A percentile compares a stretch with the other conserved stretches of the same genome.
Conservation (phyloP, 2,329 filamentous ascomycete genomes). For the Claviceps lovelessii region DNA sequence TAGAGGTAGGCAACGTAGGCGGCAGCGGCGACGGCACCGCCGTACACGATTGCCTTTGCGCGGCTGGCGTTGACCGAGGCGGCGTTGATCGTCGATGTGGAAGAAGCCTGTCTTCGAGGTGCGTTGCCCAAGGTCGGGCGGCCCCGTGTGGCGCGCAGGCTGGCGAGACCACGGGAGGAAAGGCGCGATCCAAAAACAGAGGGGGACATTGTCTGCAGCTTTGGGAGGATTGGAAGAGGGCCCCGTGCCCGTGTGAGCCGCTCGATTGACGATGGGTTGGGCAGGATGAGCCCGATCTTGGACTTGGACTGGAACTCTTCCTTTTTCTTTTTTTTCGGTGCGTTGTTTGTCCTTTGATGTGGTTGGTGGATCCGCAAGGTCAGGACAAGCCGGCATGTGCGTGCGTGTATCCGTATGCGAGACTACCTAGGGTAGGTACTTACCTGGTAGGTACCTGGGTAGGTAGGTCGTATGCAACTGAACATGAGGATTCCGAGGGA, state of each 20-base stretch:
- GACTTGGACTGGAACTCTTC: neutral
- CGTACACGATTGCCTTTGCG: slow-evolving; percentile 25
- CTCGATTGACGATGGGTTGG: slow-evolving; percentile 4
- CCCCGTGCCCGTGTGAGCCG: slow-evolving; percentile 6
- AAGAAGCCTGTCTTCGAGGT: slow-evolving; percentile 18
- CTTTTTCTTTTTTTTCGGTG: neutral
- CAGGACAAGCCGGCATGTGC: neutral
- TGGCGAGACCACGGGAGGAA: slow-evolving; percentile 6
- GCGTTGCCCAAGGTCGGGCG: slow-evolving; percentile 6
- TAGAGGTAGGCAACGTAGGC: slow-evolving; percentile 47
- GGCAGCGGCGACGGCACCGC: slow-evolving; percentile 26
- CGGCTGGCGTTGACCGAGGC: slow-evolving; percentile 16
- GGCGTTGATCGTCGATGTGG: slow-evolving; percentile 12
- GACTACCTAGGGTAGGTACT: too few species aligned
- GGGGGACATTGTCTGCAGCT: slow-evolving; percentile 4
- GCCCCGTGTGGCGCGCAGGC: slow-evolving; percentile 1
- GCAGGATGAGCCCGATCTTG: neutral
- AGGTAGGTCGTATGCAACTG: too few species aligned
- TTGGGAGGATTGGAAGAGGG: neutral
- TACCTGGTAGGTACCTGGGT: too few species aligned
- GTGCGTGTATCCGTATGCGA: too few species aligned
- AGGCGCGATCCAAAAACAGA: slow-evolving; percentile 7
- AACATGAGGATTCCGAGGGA: too few species aligned
- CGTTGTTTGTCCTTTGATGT: neutral
- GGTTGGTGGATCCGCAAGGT: neutral